These are phyloP conservation scores for Nothophoma quercina DNA, from an alignment of 2,329 filamentous ascomycete genomes.

Conservation along the genomic window DNA sequence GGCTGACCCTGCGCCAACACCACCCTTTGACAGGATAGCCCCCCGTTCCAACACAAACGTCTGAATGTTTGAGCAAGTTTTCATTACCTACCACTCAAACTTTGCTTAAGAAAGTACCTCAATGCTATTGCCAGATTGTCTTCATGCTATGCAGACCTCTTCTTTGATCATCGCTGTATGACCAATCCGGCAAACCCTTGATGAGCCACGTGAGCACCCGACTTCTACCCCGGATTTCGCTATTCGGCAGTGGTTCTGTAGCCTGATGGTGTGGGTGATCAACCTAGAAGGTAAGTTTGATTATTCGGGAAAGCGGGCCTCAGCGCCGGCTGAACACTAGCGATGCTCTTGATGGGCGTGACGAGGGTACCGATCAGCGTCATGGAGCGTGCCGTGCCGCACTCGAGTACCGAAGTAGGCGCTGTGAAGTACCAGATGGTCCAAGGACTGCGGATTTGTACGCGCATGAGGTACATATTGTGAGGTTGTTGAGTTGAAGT, in stretches of 20 bases:
- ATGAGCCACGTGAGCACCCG: neutral
- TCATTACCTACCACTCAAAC: too few species aligned
- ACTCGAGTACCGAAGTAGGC: too few species aligned
- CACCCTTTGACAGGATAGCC: too few species aligned
- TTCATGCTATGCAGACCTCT: too few species aligned
- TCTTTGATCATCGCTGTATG: too few species aligned
- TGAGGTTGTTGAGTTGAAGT: too few species aligned
- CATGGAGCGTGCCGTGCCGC: slow-evolving; percentile 2
- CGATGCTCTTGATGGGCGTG: neutral
- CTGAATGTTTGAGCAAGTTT: too few species aligned
- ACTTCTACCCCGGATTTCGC: slow-evolving; percentile 5
- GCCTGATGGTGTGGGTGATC: neutral
- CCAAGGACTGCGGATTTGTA: neutral
- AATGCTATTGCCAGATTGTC: too few species aligned
- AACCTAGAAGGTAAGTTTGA: neutral
- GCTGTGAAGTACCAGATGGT: neutral
- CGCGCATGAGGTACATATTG: too few species aligned
- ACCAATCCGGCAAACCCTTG: neutral
- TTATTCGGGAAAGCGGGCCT: slow-evolving; percentile 4
- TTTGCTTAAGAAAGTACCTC: neutral
- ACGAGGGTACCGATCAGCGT: slow-evolving; percentile 2
- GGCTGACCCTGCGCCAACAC: neutral
- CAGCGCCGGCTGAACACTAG: neutral
- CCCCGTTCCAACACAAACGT: too few species aligned
- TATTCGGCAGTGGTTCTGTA: neutral